Percentiles rank a stretch among this genome's conserved stretches.
Evolutionary conservation across 1,284 basidiomycete species (phyloP).

Genomic region (Rhodotorula sp.): DNA sequence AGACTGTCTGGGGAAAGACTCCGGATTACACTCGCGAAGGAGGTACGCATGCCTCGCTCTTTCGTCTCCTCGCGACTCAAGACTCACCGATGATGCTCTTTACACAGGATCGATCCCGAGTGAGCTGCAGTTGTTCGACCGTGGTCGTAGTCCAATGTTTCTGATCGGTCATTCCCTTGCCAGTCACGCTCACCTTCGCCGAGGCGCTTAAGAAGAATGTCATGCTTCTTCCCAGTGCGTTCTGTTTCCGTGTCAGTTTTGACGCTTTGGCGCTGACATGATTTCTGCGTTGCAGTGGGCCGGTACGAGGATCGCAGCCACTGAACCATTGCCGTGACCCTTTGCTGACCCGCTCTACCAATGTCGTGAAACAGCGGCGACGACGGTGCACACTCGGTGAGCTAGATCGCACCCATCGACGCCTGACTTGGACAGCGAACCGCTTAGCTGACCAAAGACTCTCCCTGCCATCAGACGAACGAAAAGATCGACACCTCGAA

Average conservation of each 20-base stretch:
- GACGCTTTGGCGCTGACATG: background rate
- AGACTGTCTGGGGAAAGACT: conserved; percentile 75
- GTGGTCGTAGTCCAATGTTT: background rate
- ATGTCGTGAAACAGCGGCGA: conserved; percentile 63
- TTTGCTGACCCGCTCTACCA: no score
- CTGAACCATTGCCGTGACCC: no score
- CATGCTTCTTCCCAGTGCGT: conserved; percentile 49
- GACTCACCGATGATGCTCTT: background rate
- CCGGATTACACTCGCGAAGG: conserved; percentile 93
- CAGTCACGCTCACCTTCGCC: conserved; percentile 81
- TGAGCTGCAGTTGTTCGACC: background rate
- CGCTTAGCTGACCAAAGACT: background rate
- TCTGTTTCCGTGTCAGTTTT: no score
- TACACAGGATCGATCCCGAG: conserved; percentile 28
- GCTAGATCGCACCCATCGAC: no score
- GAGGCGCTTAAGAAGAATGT: conserved; percentile 68
- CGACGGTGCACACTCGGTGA: conserved; percentile 82
- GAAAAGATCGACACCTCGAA: conserved; percentile 94
- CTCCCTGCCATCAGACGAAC: conserved; percentile 60
- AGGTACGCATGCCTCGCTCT: conserved; percentile 46
- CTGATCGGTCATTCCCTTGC: background rate
- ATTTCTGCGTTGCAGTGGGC: conserved; percentile 61
- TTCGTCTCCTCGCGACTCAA: background rate
- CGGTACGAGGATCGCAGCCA: background rate
- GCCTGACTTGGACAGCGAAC: background rate